Conservation (phyloP, 2,329 filamentous ascomycete species). For the Westerdykella sp. region DNA sequence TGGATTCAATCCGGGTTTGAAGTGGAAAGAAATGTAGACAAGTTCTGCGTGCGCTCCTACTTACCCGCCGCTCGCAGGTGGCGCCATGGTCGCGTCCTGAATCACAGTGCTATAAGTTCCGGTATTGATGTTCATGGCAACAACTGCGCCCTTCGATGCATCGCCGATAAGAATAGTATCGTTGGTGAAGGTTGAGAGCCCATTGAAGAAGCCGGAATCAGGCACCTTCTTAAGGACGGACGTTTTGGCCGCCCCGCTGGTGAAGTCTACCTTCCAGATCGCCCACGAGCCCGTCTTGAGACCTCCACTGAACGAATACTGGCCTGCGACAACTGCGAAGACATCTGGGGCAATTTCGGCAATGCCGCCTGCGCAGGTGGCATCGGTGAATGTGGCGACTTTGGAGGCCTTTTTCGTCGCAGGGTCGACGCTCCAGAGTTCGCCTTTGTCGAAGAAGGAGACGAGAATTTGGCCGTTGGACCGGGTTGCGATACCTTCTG, state of each 20-base stretch:
- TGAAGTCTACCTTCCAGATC: conserved; percentile 18
- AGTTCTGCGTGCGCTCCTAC: too few relatives aligned
- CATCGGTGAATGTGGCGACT: conserved; percentile 9
- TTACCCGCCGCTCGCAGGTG: conserved; percentile 3
- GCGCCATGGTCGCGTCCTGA: conserved; percentile 13
- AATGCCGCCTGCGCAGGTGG: conserved; percentile 13
- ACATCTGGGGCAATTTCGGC: conserved; percentile 15
- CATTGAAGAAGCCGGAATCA: conserved; percentile 13
- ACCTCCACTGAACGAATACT: conserved; percentile 7
- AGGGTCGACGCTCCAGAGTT: conserved; percentile 13
- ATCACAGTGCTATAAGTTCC: conserved; percentile 13
- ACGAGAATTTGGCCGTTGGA: conserved; percentile 16
- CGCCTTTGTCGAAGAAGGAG: conserved; percentile 13
- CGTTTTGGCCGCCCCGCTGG: conserved; percentile 6
- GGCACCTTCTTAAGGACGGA: conserved; percentile 13
- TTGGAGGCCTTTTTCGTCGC: conserved; percentile 11
- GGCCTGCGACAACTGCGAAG: conserved; percentile 15
- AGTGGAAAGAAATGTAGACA: too few relatives aligned
- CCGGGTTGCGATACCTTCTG: conserved; percentile 14
- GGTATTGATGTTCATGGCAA: conserved; percentile 9
- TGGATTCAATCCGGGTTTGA: too few relatives aligned
- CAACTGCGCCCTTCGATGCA: conserved; percentile 11
- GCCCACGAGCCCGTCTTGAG: conserved; percentile 13
- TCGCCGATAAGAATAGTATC: conserved; percentile 15
- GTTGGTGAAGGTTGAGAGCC: conserved; percentile 12